Conservation (phyloP, 495 filamentous ascomycete genomes). For the Podospora bellae-mahoneyi region DNA sequence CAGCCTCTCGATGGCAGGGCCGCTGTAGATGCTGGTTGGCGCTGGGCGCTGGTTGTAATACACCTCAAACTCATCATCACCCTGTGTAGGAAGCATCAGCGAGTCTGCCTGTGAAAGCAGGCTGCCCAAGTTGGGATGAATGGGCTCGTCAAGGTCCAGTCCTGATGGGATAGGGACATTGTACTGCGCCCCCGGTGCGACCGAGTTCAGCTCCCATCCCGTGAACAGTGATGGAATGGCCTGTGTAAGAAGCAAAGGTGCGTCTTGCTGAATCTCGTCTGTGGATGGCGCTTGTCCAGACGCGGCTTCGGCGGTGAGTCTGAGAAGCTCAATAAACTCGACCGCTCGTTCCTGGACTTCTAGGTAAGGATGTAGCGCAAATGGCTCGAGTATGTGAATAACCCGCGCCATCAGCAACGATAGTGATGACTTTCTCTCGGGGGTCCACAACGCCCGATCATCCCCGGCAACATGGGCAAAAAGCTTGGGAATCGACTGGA, state of each 20-base stretch:
- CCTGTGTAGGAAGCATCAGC: constrained; percentile 48
- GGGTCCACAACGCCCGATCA: constrained; percentile 56
- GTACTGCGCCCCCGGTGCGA: constrained; percentile 74
- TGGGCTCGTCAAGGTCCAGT: constrained; percentile 72
- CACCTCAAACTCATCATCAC: constrained; percentile 61
- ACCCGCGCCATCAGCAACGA: constrained; percentile 74
- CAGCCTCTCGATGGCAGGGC: constrained; percentile 53
- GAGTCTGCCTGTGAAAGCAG: constrained; percentile 61
- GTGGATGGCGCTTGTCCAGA: constrained; percentile 57
- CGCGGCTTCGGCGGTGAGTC: constrained; percentile 76
- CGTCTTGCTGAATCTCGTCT: constrained; percentile 54
- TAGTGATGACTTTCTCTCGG: constrained; percentile 62
- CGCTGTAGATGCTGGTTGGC: constrained; percentile 40
- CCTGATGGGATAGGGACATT: constrained; percentile 78
- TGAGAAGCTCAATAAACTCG: constrained; percentile 84
- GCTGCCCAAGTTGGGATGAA: constrained; percentile 67
- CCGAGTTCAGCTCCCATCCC: constrained; percentile 86
- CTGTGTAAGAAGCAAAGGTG: constrained; percentile 78
- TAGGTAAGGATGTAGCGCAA: constrained; percentile 75
- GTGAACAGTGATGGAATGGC: constrained; percentile 82
- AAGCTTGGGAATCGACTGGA: constrained; percentile 87
- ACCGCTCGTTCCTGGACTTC: constrained; percentile 97
- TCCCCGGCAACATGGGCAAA: constrained; percentile 63
- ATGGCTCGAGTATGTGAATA: constrained; percentile 72
- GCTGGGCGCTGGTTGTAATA: constrained; percentile 66